These are phyloP conservation scores for Tardiomyces blankii DNA, from an alignment of 1,139 yeast species.

Conservation along the genomic window DNA sequence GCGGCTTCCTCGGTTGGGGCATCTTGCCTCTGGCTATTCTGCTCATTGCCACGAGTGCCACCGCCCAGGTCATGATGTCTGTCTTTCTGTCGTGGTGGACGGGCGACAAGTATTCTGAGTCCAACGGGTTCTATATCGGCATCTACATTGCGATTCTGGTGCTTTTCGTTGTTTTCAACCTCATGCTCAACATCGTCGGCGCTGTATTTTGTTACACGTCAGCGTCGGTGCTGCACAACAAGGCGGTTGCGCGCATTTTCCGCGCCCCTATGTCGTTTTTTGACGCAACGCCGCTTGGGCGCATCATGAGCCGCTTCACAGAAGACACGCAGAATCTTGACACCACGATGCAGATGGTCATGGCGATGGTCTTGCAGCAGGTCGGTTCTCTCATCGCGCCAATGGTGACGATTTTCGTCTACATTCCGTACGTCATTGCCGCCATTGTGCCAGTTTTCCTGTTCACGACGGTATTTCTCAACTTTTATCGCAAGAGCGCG, in stretches of 20 bases:
- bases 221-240: slow-evolving; percentile 22
- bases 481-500: slow-evolving; percentile 63
- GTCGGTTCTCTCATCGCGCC: slow-evolving; percentile 13
- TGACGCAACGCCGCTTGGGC: slow-evolving; percentile 61
- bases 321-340: slow-evolving; percentile 81
- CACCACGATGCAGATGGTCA: slow-evolving; percentile 35
- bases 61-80: slow-evolving; percentile 37
- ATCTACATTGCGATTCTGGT: slow-evolving; percentile 45
- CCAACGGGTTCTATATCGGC: slow-evolving; percentile 59
- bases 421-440: slow-evolving; percentile 18
- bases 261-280: slow-evolving; percentile 65
- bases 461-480: slow-evolving; percentile 16
- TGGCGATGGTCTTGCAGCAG: slow-evolving; percentile 16
- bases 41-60: slow-evolving; percentile 28
- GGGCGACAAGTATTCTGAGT: slow-evolving; percentile 38
- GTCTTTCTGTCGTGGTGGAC: slow-evolving; percentile 82
- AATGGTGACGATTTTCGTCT: slow-evolving; percentile 18
- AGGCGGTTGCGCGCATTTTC: slow-evolving; percentile 51
- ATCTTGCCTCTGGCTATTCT: slow-evolving; percentile 35
- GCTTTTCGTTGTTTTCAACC: slow-evolving; percentile 24
- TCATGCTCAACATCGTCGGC: slow-evolving; percentile 20
- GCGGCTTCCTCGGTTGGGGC: slow-evolving; percentile 31
- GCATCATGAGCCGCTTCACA: slow-evolving; percentile 62
- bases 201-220: slow-evolving; percentile 18
- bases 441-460: slow-evolving; percentile 17